phyloP scores from a whole-genome alignment of 768 basidiomycete genomes.

The Phaffia tasmanica region DNA sequence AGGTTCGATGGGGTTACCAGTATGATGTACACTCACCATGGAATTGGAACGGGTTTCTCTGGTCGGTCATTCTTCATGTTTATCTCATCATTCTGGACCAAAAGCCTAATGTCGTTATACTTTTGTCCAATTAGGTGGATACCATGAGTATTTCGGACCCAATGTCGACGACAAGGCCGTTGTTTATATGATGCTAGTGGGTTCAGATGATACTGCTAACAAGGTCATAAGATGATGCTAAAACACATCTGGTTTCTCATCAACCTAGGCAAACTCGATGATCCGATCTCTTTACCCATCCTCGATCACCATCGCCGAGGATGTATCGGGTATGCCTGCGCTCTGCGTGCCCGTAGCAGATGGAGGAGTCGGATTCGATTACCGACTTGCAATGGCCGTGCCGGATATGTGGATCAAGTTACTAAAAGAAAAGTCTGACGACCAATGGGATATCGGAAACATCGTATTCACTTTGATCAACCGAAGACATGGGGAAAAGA shows the following conservation, averaged over 20 bases:
- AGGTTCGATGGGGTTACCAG: constrained; percentile 97
- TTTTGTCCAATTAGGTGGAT: constrained; percentile 45
- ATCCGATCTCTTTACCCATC: constrained; percentile 70
- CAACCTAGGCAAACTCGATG: constrained; percentile 72
- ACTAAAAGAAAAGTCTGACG: constrained; percentile 72
- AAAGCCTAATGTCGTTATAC: not conserved
- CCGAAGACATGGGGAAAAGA: constrained; percentile 77
- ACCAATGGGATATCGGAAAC: constrained; percentile 74
- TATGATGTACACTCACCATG: constrained; percentile 99
- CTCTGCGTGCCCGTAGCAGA: constrained; percentile 64
- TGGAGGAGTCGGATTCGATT: constrained; percentile 95
- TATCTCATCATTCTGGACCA: not conserved
- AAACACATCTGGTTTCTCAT: not conserved
- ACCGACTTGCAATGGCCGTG: constrained; percentile 93
- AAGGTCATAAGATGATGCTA: not conserved
- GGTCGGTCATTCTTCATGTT: constrained; percentile 40
- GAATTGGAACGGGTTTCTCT: constrained; percentile 93
- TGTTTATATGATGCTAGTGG: constrained; percentile 90
- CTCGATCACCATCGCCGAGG: constrained; percentile 87
- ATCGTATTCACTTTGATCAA: constrained; percentile 86
- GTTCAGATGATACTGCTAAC: constrained; percentile 34
- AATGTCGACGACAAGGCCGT: constrained; percentile 76
- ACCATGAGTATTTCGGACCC: constrained; percentile 93
- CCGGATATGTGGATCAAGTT: constrained; percentile 99
- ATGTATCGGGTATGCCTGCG: constrained; percentile 98